Conservation (phyloP, 805 yeast species). For the Candida gorgasii region DNA sequence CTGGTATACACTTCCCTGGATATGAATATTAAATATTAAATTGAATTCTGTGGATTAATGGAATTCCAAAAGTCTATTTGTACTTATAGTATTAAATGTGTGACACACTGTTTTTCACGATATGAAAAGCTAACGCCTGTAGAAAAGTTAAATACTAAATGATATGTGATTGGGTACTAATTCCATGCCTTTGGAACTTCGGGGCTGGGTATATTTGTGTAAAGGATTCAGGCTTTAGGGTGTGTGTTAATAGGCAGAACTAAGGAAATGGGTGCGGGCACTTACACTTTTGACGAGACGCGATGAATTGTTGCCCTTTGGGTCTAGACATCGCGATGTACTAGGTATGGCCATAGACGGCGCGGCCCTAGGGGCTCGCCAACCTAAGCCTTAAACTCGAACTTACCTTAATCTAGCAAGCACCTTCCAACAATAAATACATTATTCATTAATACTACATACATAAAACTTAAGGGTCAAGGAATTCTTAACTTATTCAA, state of each 20-base stretch:
- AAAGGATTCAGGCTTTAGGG: neutral
- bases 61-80: too few species aligned
- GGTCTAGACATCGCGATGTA: slow-evolving; percentile 3
- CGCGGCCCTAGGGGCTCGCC: too few species aligned
- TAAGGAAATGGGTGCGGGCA: slow-evolving; percentile 2
- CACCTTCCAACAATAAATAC: too few species aligned
- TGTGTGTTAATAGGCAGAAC: neutral
- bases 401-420: too few species aligned
- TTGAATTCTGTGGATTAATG: too few species aligned
- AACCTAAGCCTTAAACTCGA: neutral
- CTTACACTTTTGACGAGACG: slow-evolving; percentile 5
- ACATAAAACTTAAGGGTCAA: neutral
- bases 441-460: neutral
- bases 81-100: neutral
- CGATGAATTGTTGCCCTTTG: slow-evolving; percentile 2
- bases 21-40: too few species aligned
- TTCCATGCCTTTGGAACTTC: neutral
- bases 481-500: slow-evolving; percentile 32
- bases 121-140: neutral
- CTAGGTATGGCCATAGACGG: too few species aligned
- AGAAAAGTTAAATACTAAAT: neutral
- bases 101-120: neutral
- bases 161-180: neutral
- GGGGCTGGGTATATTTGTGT: too few species aligned
- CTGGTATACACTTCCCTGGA: too few species aligned